These are phyloP conservation scores for Pseudoneurospora amorphoporcata DNA, from an alignment of 495 filamentous ascomycete genomes.

Conservation along the genomic window DNA sequence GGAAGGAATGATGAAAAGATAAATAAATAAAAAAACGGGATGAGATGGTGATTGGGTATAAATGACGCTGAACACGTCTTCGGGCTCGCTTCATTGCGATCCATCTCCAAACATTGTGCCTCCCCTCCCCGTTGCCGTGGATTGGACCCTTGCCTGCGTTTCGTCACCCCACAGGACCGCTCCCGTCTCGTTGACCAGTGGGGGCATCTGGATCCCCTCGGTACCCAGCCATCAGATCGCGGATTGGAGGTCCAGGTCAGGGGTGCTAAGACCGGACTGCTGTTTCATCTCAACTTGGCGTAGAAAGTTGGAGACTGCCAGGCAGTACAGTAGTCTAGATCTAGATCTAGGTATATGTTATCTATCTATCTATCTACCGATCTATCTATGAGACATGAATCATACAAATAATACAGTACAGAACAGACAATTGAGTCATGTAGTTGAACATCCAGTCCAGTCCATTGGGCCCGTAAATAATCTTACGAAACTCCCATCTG, in stretches of 20 bases:
- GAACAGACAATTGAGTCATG: too few species aligned
- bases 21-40: background rate
- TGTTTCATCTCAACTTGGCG: background rate
- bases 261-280: background rate
- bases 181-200: background rate
- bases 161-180: background rate
- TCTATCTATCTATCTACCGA: background rate
- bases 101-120: background rate
- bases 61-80: background rate
- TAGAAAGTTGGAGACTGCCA: background rate
- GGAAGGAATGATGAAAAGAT: background rate
- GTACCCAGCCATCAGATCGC: background rate
- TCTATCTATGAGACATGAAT: too few species aligned
- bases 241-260: background rate
- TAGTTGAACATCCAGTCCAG: background rate
- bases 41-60: background rate
- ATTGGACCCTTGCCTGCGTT: background rate
- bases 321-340: background rate
- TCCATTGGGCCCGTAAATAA: background rate
- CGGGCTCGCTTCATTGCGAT: background rate
- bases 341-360: background rate
- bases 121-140: background rate
- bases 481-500: background rate
- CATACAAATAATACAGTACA: too few species aligned
- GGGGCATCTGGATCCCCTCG: background rate